Evolutionary conservation across 2,329 filamentous ascomycete genomes (phyloP).

Genomic region (Thielaviopsis populi): DNA sequence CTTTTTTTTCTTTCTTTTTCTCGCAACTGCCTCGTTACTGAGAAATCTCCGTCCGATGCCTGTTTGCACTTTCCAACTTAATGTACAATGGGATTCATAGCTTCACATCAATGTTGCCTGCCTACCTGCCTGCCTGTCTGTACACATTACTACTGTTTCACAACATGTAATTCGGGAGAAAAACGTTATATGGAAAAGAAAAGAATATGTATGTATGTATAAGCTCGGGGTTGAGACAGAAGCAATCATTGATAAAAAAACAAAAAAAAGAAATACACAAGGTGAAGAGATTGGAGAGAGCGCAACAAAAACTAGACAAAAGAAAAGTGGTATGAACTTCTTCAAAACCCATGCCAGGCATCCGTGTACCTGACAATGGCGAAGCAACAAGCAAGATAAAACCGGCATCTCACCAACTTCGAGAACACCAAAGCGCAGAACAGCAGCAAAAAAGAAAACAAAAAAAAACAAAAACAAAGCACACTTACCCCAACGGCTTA

Average conservation of each 20-base stretch:
- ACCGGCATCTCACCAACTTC: not conserved
- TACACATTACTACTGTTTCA: not conserved
- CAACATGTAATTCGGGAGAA: not conserved
- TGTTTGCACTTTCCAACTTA: too few species aligned
- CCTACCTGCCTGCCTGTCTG: too few species aligned
- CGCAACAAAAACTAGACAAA: conserved; percentile 2
- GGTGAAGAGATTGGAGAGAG: not conserved
- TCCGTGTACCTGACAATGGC: too few species aligned
- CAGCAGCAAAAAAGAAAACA: not conserved
- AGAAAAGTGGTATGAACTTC: not conserved
- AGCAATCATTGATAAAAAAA: not conserved
- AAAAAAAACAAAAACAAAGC: not conserved
- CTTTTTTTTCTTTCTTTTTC: too few species aligned
- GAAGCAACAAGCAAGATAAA: too few species aligned
- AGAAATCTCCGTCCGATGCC: too few species aligned
- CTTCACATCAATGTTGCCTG: not conserved
- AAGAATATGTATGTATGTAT: not conserved
- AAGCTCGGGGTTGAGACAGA: not conserved
- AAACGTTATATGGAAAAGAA: not conserved
- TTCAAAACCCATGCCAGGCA: too few species aligned
- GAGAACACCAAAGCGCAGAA: not conserved
- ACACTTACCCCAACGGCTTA: conserved; percentile 4
- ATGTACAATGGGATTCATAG: too few species aligned
- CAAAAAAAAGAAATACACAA: not conserved
- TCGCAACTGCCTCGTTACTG: too few species aligned